These are phyloP conservation scores for Talaromyces sp. DNA, from an alignment of 2,329 filamentous ascomycete genomes.

Conservation along the genomic window DNA sequence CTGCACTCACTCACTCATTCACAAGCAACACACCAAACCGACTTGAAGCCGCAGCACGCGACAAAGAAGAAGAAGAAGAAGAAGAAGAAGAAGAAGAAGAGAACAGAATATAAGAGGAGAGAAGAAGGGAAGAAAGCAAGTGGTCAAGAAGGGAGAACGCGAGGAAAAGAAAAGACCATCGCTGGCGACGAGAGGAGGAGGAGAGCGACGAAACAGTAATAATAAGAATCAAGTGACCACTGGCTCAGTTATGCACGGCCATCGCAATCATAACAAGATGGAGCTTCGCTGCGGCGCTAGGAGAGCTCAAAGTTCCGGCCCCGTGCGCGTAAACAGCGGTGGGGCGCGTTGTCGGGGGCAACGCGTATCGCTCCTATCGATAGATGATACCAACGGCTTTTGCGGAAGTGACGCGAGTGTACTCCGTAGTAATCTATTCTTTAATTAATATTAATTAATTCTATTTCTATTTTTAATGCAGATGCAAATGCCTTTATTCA, in stretches of 20 bases:
- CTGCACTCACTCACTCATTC: neutral
- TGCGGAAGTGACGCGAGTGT: neutral
- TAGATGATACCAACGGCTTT: neutral
- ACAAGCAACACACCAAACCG: neutral
- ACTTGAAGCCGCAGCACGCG: neutral
- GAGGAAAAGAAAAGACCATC: neutral
- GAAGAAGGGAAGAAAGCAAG: neutral
- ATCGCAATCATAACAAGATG: neutral
- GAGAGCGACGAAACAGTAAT: neutral
- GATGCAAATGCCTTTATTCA: neutral
- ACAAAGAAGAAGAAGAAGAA: neutral
- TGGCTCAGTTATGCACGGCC: neutral
- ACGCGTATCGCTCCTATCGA: neutral
- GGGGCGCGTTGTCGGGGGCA: conserved; percentile 10
- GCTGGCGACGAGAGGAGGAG: neutral
- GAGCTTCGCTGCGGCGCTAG: neutral
- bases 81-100: neutral
- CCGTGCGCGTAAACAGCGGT: conserved; percentile 11
- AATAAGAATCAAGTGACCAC: neutral
- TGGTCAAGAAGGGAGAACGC: neutral
- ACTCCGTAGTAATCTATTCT: no score
- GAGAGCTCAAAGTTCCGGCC: conserved; percentile 8
- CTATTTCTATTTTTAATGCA: no score
- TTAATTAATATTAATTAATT: no score
- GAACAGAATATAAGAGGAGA: neutral